Evolutionary conservation across 345 rosid species (phyloP), one percentile per base, ranked within the genome.

Genomic region (Diplotaxis tenuifolia): DNA sequence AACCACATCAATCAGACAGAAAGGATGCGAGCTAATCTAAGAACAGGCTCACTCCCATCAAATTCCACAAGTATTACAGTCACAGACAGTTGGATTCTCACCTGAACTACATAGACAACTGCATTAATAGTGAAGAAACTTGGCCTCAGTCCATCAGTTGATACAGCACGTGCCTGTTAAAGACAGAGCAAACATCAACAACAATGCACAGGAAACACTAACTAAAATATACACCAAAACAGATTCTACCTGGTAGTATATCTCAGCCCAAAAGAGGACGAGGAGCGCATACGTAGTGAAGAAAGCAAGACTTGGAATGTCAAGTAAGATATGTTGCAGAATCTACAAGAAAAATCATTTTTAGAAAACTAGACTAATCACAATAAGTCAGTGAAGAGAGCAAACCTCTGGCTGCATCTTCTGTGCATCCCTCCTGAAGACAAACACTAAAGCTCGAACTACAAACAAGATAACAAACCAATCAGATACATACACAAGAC

Each of bases 231-330:
- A 54, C 7, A 55, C 22, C 36, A 45, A 45, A 42, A 45, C 50
- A 45, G 50, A 6, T 21, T 22, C 32, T 68, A 86, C 97, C 91
- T 89, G 96, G 79, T 86, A 86, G 79, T 87, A 92, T 58, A 89
- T 92, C 80, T 92, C 96, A 0, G 96, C 92, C 94, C 91, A 92
- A 70, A 92, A 92, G 77, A 92, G 81, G 19, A 89, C 90, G 10
- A 92, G 86, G 11, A 92, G 79, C 11, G 93, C 83, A 68, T 92
- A 92, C 0, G 96, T 92, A 9, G 92, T 85, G 74, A 92, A 89
- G 79, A 88, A 89, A 19, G 87, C 80, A 62, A 88, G 96, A 62
- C 85, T 83, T 0, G 94, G 97, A 67, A 92, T 76, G 78, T 92
- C 94, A 81, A 92, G 76, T 75, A 91, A 62, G 58, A 93, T 74